phyloP scores from a whole-genome alignment of 352 stramenopile genomes.

The Globisporangium polare region DNA sequence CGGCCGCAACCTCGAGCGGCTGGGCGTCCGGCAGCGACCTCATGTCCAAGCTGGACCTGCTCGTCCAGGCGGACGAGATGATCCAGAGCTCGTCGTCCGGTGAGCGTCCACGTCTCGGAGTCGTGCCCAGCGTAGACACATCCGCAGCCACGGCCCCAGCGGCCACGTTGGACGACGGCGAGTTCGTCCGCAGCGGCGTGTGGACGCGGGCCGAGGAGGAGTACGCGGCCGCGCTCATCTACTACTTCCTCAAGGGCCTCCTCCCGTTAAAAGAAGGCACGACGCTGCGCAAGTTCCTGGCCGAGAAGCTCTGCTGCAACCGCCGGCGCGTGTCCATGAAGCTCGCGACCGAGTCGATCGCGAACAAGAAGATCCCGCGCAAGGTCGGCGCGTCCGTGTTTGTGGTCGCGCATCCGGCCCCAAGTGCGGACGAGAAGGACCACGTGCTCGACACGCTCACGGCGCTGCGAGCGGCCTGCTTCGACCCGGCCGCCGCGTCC shows the following conservation, averaged over 20 bases:
- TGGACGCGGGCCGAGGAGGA: slow-evolving; percentile 66
- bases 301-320: slow-evolving; percentile 63
- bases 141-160: neutral
- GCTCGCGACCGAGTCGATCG: slow-evolving; percentile 59
- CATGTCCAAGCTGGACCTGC: slow-evolving; percentile 52
- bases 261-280: slow-evolving; percentile 49
- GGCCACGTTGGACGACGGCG: slow-evolving; percentile 3
- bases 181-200: slow-evolving; percentile 49
- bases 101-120: neutral
- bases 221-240: slow-evolving; percentile 58
- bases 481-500: slow-evolving; percentile 15
- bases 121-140: too few species aligned
- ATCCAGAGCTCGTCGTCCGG: slow-evolving; percentile 34
- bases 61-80: slow-evolving; percentile 68
- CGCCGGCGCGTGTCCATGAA: slow-evolving; percentile 69
- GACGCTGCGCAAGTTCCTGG: slow-evolving; percentile 67
- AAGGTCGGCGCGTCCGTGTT: slow-evolving; percentile 70
- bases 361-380: slow-evolving; percentile 49
- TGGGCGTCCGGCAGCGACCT: slow-evolving; percentile 22
- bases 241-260: slow-evolving; percentile 56
- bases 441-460: slow-evolving; percentile 33
- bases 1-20: slow-evolving; percentile 8
- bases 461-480: slow-evolving; percentile 34
- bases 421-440: slow-evolving; percentile 24
- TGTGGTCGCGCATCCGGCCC: slow-evolving; percentile 33